Base-by-base conservation (phyloP, 2,329 filamentous ascomycete genomes). In the Leptodontidium sp. region DNA sequence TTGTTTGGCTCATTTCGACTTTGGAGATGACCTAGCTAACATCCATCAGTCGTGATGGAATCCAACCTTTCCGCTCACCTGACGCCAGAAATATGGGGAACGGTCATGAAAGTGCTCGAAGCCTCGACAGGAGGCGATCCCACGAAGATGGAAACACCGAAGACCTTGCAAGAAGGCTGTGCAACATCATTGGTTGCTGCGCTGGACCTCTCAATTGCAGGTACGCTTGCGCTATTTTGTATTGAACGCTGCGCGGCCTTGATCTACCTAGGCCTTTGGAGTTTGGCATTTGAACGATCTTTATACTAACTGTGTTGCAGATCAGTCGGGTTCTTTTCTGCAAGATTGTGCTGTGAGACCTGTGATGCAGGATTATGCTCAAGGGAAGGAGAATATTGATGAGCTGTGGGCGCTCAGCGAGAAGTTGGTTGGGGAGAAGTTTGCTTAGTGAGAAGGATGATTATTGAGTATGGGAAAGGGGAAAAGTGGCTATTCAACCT, bases 171-270 rank as follows among this genome's bases (percentile, higher is more conserved):
- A 35, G 43, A 72, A 40, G 68, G 68, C 1, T 65, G 59, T 61
- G 71, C 79, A 9, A 82, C 78, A 4, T 77, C 78, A 61, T 73
- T 80, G 4, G 79, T 75, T 62, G 81, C 80, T 4, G 80, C 81
- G 4, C 80, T 82, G 47, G 80, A 81, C 55, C 80, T 80, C 8
- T 53, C 72, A 65, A 62, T 75, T 81, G 49, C 58, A 53, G 61
- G 67, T 67, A 67, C 32, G 69, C 1, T 32, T 8, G 8, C 15
- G 17, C 32, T 35, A 35, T n/a, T 14, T 11, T 47, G n/a, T 5
- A 4, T 38, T 35, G 4, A 5, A 9, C 1, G 5, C 9, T 35
- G 32, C 9, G 32, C 32, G 32, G 32, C 32, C 32, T 40, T 26
- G 61, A 15, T 40, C 32, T 38, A 9, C n/a, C 55, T 40, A 40